Evolutionary conservation across 1,284 basidiomycete genomes (phyloP).

Genomic region (Meripilus lineatus): DNA sequence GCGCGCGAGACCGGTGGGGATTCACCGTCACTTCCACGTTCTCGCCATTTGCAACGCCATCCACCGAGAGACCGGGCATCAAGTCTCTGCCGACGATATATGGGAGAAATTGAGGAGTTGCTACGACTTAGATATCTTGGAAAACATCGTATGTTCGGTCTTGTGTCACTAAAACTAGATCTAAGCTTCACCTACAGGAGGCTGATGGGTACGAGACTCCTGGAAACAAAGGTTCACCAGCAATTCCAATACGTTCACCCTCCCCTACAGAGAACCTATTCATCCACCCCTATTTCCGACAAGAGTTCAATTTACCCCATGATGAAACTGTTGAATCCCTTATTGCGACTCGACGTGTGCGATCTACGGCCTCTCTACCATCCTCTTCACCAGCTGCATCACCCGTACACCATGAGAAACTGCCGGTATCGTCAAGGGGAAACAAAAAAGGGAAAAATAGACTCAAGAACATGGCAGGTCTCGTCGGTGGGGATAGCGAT

Average conservation of each 20-base stretch:
- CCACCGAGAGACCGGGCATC: slow-evolving; percentile 60
- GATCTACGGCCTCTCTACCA: slow-evolving; percentile 45
- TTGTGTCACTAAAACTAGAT: slow-evolving; percentile 1
- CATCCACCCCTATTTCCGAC: slow-evolving; percentile 63
- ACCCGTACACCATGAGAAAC: slow-evolving; percentile 28
- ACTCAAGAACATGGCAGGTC: slow-evolving; percentile 51
- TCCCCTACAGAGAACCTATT: slow-evolving; percentile 62
- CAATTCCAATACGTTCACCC: slow-evolving; percentile 49
- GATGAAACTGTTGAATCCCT: slow-evolving; percentile 55
- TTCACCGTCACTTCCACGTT: slow-evolving; percentile 76
- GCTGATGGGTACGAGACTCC: slow-evolving; percentile 56
- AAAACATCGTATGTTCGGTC: slow-evolving; percentile 60
- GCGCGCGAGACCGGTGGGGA: slow-evolving; percentile 72
- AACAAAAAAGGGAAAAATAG: slow-evolving; percentile 22
- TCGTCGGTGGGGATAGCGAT: slow-evolving; percentile 73
- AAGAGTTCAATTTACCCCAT: slow-evolving; percentile 59
- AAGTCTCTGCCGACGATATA: slow-evolving; percentile 57
- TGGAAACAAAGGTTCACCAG: slow-evolving; percentile 38
- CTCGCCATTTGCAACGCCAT: slow-evolving; percentile 70
- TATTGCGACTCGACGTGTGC: slow-evolving; percentile 56
- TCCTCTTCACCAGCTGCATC: slow-evolving; percentile 47
- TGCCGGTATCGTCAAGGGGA: slow-evolving; percentile 33
- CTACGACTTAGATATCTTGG: slow-evolving; percentile 76
- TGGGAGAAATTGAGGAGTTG: slow-evolving; percentile 71
- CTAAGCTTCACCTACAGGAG: slow-evolving; percentile 38